Conservation (phyloP, 352 stramenopile species). For the Plasmopara viticola region DNA sequence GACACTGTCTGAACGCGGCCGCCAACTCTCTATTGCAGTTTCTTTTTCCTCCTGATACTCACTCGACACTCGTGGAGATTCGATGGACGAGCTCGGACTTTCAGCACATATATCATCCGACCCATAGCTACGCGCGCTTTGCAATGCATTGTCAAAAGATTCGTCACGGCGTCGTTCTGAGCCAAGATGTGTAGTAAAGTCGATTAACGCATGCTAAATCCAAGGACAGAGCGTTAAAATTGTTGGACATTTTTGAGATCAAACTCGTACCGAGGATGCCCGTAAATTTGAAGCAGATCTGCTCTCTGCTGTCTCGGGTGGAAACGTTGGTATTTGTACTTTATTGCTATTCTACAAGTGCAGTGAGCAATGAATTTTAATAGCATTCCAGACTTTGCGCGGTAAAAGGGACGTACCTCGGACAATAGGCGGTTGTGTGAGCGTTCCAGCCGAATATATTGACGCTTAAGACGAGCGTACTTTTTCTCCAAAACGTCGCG, state of each 20-base stretch:
- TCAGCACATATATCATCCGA: conserved; percentile 46
- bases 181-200: conserved; percentile 38
- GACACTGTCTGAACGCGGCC: conserved; percentile 3
- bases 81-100: conserved; percentile 37
- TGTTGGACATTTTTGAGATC: conserved; percentile 2
- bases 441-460: conserved; percentile 55
- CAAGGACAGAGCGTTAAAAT: conserved; percentile 6
- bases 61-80: conserved; percentile 10
- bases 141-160: conserved; percentile 7
- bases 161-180: conserved; percentile 4
- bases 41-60: conserved; percentile 28
- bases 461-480: conserved; percentile 61
- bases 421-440: conserved; percentile 38
- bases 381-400: not conserved
- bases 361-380: not conserved
- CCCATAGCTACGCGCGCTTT: conserved; percentile 4
- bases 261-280: conserved; percentile 15
- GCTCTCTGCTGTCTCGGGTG: not conserved
- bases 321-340: not conserved
- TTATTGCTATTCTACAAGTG: not conserved
- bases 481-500: conserved; percentile 58
- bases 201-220: conserved; percentile 35
- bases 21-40: conserved; percentile 5
- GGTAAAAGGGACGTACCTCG: conserved; percentile 15
- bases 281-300: not conserved